These are phyloP conservation scores for Cyphellophora attinorum DNA, from an alignment of 2,329 filamentous ascomycete species.

Conservation along the genomic window DNA sequence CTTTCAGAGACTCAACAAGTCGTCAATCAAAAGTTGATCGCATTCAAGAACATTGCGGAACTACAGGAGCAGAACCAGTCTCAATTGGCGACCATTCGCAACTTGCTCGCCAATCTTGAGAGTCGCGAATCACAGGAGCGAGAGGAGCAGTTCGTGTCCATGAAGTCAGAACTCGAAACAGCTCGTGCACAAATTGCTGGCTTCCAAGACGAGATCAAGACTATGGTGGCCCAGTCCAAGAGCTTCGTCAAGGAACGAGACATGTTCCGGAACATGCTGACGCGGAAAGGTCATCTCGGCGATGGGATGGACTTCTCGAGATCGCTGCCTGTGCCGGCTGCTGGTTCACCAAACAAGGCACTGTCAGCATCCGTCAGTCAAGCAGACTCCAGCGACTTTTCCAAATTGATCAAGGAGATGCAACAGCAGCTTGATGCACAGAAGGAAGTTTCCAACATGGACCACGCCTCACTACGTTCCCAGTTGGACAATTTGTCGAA, in stretches of 20 bases:
- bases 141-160: constrained; percentile 43
- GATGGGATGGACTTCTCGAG: constrained; percentile 62
- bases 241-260: constrained; percentile 93
- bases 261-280: constrained; percentile 91
- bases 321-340: constrained; percentile 47
- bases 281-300: constrained; percentile 62
- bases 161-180: constrained; percentile 59
- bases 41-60: constrained; percentile 77
- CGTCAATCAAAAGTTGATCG: constrained; percentile 80
- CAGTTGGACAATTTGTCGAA: constrained; percentile 73
- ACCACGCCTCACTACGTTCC: constrained; percentile 71
- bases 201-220: constrained; percentile 76
- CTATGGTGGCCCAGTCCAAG: constrained; percentile 73
- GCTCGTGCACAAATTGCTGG: constrained; percentile 55
- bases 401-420: constrained; percentile 72
- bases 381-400: constrained; percentile 49
- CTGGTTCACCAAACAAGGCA: constrained; percentile 37
- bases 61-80: constrained; percentile 83
- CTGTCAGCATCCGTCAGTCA: constrained; percentile 44
- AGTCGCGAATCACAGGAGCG: constrained; percentile 69
- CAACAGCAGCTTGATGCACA: constrained; percentile 85
- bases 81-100: constrained; percentile 69
- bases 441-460: constrained; percentile 72
- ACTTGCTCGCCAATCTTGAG: constrained; percentile 82
- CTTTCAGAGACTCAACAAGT: constrained; percentile 78